Percentiles rank a stretch among this genome's conserved stretches.
Evolutionary conservation across 345 rosid genomes (phyloP).

Genomic region (Moricandia moricandioides): DNA sequence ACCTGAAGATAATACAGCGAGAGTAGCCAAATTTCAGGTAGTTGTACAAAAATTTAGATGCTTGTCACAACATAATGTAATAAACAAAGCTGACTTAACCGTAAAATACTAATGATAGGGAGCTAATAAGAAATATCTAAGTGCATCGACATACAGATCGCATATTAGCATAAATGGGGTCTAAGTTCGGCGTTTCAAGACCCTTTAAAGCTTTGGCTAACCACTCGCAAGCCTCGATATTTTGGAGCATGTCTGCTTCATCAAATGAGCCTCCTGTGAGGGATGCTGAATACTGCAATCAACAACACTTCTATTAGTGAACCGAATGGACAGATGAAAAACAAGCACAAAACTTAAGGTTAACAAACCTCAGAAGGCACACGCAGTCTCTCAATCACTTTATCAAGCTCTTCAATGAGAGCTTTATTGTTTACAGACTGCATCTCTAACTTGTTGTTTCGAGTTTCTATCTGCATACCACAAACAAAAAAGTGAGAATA

Average conservation of each 20-base stretch:
- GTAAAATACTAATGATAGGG: neutral
- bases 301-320: constrained; percentile 33
- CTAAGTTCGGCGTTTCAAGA: constrained; percentile 82
- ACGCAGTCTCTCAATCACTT: constrained; percentile 71
- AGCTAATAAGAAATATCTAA: neutral
- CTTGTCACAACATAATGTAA: neutral
- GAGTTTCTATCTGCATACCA: constrained; percentile 82
- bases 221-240: constrained; percentile 99
- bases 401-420: constrained; percentile 91
- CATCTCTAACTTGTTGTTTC: constrained; percentile 97
- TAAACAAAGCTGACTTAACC: neutral
- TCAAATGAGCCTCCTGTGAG: constrained; percentile 90
- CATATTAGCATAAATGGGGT: constrained; percentile 73
- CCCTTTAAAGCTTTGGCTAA: constrained; percentile 74
- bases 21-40: constrained; percentile 20
- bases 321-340: constrained; percentile 11
- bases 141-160: constrained; percentile 64
- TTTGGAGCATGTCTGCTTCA: constrained; percentile 85
- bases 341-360: neutral
- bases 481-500: constrained; percentile 7
- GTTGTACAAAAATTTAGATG: constrained; percentile 2
- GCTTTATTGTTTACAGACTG: constrained; percentile 90
- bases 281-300: constrained; percentile 77
- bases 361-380: constrained; percentile 83
- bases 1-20: constrained; percentile 47